A percentile compares a stretch with the other conserved stretches of the same genome.
phyloP scores from a whole-genome alignment of 441 rosid species.

The Populus hybrid region DNA sequence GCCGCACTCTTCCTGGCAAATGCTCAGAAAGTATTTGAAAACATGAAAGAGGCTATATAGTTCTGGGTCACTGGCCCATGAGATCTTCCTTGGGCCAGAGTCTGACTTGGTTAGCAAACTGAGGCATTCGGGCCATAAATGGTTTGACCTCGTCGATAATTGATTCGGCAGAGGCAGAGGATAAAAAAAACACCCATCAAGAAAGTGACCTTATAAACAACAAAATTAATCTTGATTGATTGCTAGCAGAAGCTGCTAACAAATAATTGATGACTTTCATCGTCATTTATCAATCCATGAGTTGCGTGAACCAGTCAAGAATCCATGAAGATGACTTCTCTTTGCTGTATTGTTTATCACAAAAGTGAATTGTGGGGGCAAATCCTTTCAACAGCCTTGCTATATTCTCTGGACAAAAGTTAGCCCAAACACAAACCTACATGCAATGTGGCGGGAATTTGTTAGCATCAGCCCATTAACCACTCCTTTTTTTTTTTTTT shows the following conservation, averaged over 20 bases:
- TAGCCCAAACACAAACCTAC: slow-evolving; percentile 25
- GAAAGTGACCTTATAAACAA: slow-evolving; percentile 4
- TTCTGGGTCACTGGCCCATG: too few relatives aligned
- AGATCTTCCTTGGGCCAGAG: too few relatives aligned
- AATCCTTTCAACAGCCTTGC: not conserved
- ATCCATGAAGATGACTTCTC: not conserved
- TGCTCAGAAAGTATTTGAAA: too few relatives aligned
- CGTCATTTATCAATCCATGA: not conserved
- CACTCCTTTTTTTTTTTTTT: not conserved
- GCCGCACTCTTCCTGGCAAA: too few relatives aligned
- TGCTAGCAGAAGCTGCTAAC: not conserved
- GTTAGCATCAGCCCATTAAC: slow-evolving; percentile 16
- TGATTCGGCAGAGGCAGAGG: too few relatives aligned
- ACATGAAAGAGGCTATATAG: too few relatives aligned
- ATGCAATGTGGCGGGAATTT: slow-evolving; percentile 22
- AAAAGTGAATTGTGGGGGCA: not conserved
- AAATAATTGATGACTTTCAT: slow-evolving; percentile 11
- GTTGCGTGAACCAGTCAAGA: slow-evolving; percentile 7
- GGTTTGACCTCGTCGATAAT: too few relatives aligned
- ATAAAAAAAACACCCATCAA: not conserved
- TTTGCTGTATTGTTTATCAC: not conserved
- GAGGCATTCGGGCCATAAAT: too few relatives aligned
- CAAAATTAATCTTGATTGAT: slow-evolving; percentile 5
- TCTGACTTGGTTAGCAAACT: too few relatives aligned
- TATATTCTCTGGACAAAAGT: slow-evolving; percentile 19